Evolutionary conservation across 2,329 filamentous ascomycete species (phyloP).

Genomic region (Penicillium verrucosum): DNA sequence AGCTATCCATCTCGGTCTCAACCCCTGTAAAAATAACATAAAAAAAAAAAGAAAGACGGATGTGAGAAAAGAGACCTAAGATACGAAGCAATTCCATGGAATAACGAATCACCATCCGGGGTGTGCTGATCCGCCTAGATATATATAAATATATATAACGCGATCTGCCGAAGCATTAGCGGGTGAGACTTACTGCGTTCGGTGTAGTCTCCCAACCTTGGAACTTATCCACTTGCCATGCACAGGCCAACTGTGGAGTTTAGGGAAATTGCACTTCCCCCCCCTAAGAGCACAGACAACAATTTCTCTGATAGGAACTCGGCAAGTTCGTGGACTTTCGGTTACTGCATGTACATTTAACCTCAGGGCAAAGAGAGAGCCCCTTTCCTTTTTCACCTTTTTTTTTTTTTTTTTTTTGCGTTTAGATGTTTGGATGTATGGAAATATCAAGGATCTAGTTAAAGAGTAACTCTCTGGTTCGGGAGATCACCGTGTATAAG

Average conservation of each 20-base stretch:
- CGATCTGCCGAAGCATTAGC: slow-evolving; percentile 24
- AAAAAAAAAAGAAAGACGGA: too few species aligned
- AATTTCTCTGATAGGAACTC: slow-evolving; percentile 2
- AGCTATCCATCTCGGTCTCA: background rate
- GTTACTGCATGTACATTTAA: background rate
- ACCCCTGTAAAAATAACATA: background rate
- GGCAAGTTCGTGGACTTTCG: slow-evolving; percentile 9
- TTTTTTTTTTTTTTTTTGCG: background rate
- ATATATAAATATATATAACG: slow-evolving; percentile 8
- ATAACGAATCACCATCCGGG: slow-evolving; percentile 13
- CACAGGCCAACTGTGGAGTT: slow-evolving; percentile 20
- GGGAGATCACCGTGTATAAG: background rate
- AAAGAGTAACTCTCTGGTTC: background rate
- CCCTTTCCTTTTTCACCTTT: background rate
- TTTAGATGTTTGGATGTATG: background rate
- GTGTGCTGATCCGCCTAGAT: slow-evolving; percentile 5
- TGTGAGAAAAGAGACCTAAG: background rate
- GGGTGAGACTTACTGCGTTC: slow-evolving; percentile 24
- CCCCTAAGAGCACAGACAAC: slow-evolving; percentile 18
- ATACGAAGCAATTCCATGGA: background rate
- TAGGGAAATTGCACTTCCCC: slow-evolving; percentile 8
- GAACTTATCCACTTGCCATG: background rate
- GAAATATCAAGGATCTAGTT: background rate
- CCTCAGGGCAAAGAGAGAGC: too few species aligned
- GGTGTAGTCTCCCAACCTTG: slow-evolving; percentile 15